Conservation (phyloP, 257 asterid species). For the Solanum dulcamara region DNA sequence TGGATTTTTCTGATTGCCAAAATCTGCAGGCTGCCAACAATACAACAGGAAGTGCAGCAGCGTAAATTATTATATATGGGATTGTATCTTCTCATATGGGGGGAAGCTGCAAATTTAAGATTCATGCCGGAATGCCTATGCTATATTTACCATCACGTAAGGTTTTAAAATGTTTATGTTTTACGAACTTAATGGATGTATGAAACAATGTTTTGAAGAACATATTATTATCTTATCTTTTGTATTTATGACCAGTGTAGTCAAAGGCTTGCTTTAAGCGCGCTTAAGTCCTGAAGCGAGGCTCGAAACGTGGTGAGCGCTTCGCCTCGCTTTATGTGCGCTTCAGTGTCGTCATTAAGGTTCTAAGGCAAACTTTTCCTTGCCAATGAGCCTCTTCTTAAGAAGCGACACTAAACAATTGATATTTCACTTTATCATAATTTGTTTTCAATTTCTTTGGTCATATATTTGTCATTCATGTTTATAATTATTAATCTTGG, state of each 20-base stretch:
- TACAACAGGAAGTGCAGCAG: slow-evolving; percentile 97
- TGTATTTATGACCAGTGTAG: background rate
- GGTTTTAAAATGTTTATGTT: slow-evolving; percentile 15
- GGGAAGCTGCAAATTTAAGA: slow-evolving; percentile 96
- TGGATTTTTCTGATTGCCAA: slow-evolving; percentile 12
- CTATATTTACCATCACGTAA: slow-evolving; percentile 94
- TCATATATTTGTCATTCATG: too few species aligned
- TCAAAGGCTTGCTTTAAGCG: too few species aligned
- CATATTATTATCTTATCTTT: background rate
- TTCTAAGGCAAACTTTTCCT: too few species aligned
- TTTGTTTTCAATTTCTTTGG: too few species aligned
- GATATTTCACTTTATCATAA: too few species aligned
- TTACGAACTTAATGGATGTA: background rate
- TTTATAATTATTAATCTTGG: too few species aligned
- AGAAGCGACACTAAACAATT: too few species aligned
- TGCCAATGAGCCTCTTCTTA: too few species aligned
- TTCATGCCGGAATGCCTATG: slow-evolving; percentile 98
- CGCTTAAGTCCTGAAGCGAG: too few species aligned
- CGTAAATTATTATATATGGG: slow-evolving; percentile 93
- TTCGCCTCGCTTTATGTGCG: too few species aligned
- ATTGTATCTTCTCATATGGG: slow-evolving; percentile 91
- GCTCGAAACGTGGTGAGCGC: too few species aligned
- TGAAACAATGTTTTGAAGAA: background rate
- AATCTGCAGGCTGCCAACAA: slow-evolving; percentile 77
- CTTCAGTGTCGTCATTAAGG: too few species aligned